Percentiles rank a stretch among this genome's conserved stretches.
Evolutionary conservation across 192 early-diverging fungal species (phyloP).

Genomic region (Coemansia sp.): DNA sequence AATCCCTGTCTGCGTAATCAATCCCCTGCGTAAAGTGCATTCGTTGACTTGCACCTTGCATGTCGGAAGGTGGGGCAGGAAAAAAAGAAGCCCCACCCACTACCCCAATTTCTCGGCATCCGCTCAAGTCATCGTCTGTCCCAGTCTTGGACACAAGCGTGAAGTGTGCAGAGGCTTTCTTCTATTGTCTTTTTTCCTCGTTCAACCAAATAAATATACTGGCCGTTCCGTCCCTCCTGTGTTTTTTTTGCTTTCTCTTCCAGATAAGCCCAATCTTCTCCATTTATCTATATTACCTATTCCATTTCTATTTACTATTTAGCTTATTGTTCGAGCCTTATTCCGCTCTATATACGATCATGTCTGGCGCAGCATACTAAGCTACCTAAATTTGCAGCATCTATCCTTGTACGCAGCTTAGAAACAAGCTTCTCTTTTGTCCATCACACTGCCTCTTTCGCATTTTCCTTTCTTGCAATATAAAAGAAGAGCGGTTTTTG

Average conservation of each 20-base stretch:
- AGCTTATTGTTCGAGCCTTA: not conserved
- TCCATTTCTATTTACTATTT: constrained; percentile 1
- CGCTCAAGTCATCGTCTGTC: constrained; percentile 1
- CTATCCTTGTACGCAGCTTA: not conserved
- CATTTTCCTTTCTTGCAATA: not conserved
- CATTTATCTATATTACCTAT: not conserved
- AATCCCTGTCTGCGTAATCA: not conserved
- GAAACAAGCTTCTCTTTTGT: not conserved
- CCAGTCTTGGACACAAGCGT: not conserved
- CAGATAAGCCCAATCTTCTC: not conserved
- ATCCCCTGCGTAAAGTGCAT: not conserved
- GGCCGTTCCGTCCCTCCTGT: not conserved
- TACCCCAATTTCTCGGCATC: constrained; percentile 11
- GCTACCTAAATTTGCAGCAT: constrained; percentile 9
- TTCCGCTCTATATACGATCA: not conserved
- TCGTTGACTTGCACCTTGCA: not conserved
- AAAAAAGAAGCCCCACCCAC: not conserved
- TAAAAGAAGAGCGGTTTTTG: not conserved
- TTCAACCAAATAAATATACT: constrained; percentile 3
- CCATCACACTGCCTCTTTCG: not conserved
- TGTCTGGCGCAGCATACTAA: constrained; percentile 9
- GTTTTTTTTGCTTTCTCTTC: not conserved
- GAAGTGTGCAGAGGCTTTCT: not conserved
- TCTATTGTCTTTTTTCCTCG: constrained; percentile 6
- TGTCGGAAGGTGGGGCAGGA: not conserved